phyloP scores from a whole-genome alignment of 2,329 filamentous ascomycete genomes.

The Ceratocystis diversiconidia region DNA sequence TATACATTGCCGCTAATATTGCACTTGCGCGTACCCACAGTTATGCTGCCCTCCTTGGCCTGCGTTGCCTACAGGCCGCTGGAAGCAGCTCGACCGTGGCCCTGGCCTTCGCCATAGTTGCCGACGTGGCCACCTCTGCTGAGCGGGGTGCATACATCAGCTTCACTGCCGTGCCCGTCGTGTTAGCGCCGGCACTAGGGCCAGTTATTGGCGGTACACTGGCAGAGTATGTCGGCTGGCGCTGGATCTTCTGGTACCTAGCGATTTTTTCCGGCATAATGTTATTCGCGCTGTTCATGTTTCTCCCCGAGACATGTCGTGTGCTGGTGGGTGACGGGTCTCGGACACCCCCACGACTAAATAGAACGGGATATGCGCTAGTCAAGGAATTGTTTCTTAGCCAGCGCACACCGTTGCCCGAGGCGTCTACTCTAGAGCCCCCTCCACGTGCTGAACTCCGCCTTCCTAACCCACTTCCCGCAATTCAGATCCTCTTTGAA shows the following conservation, averaged over 20 bases:
- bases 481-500: slow-evolving; percentile 29
- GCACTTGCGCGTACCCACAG: slow-evolving; percentile 36
- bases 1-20: slow-evolving; percentile 32
- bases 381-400: slow-evolving; percentile 18
- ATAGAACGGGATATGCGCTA: slow-evolving; percentile 25
- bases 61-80: slow-evolving; percentile 43
- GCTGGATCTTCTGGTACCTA: slow-evolving; percentile 48
- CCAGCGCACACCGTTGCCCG: not conserved
- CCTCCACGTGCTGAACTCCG: slow-evolving; percentile 1
- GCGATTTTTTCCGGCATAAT: slow-evolving; percentile 32
- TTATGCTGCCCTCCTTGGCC: slow-evolving; percentile 36
- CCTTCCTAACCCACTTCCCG: slow-evolving; percentile 29
- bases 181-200: slow-evolving; percentile 36
- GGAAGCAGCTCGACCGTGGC: slow-evolving; percentile 47
- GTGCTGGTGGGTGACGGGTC: slow-evolving; percentile 40
- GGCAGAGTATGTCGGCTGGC: slow-evolving; percentile 43
- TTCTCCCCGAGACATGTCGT: slow-evolving; percentile 41
- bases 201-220: slow-evolving; percentile 47
- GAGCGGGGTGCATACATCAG: slow-evolving; percentile 49
- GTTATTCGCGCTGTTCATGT: slow-evolving; percentile 30
- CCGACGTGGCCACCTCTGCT: slow-evolving; percentile 46
- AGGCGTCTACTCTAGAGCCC: not conserved
- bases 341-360: slow-evolving; percentile 28
- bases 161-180: slow-evolving; percentile 33
- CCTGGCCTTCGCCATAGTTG: slow-evolving; percentile 43